phyloP scores from a whole-genome alignment of 441 rosid genomes.

The Isatis lusitanica region DNA sequence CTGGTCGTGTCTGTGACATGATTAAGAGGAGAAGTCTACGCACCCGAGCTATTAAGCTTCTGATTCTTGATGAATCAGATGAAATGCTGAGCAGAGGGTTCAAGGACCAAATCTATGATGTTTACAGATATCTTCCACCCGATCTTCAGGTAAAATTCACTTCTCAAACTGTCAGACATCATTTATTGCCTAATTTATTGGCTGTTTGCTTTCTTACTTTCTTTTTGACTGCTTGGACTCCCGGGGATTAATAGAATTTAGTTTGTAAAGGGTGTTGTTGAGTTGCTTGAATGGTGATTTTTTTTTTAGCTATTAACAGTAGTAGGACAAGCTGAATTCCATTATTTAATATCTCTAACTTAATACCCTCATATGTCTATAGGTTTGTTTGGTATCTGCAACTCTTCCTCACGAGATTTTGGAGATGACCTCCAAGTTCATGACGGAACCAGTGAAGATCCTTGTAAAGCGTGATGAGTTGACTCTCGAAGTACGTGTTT shows the following conservation, averaged over 20 bases:
- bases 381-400: slow-evolving; percentile 90
- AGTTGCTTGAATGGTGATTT: not conserved
- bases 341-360: not conserved
- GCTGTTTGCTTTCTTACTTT: slow-evolving; percentile 2
- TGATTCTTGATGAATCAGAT: slow-evolving; percentile 95
- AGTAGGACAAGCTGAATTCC: not conserved
- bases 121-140: slow-evolving; percentile 94
- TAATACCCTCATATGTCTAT: not conserved
- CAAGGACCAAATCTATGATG: slow-evolving; percentile 96
- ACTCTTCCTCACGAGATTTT: slow-evolving; percentile 97
- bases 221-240: not conserved
- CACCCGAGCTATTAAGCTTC: slow-evolving; percentile 75
- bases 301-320: not conserved
- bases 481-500: slow-evolving; percentile 75
- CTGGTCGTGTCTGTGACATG: slow-evolving; percentile 98
- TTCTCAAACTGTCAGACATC: not conserved
- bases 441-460: slow-evolving; percentile 97
- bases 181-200: not conserved
- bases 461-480: slow-evolving; percentile 98
- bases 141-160: slow-evolving; percentile 77
- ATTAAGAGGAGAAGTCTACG: slow-evolving; percentile 94
- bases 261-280: not conserved
- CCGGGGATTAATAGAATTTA: not conserved
- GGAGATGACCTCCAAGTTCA: slow-evolving; percentile 93
- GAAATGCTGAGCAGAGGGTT: slow-evolving; percentile 99